phyloP scores from a whole-genome alignment of 805 yeast genomes.

The Ogataea salicorniae region DNA sequence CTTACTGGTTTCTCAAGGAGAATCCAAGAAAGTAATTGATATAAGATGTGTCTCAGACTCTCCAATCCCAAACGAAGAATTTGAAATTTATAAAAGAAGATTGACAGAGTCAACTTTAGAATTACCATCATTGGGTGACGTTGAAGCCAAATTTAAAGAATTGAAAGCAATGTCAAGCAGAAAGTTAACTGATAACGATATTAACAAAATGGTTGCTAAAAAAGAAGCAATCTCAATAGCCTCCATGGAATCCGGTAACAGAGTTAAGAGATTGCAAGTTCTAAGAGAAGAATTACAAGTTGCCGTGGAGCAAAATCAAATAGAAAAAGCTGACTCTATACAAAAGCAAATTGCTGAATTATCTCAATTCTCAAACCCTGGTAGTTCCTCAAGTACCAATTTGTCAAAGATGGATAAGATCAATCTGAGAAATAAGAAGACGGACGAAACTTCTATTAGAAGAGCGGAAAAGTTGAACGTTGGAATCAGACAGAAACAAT shows the following conservation, averaged over 20 bases:
- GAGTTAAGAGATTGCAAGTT: conserved; percentile 68
- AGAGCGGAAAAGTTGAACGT: conserved; percentile 69
- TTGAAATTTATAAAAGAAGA: conserved; percentile 59
- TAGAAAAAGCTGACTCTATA: conserved; percentile 38
- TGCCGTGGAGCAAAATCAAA: conserved; percentile 57
- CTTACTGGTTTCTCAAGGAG: conserved; percentile 78
- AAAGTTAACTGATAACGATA: conserved; percentile 65
- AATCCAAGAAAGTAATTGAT: conserved; percentile 66
- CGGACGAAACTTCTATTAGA: conserved; percentile 71
- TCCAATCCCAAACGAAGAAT: conserved; percentile 65
- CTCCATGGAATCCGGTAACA: conserved; percentile 58
- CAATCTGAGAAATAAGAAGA: conserved; percentile 78
- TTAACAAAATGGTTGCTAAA: conserved; percentile 70
- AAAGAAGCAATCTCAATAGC: conserved; percentile 58
- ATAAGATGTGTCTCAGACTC: conserved; percentile 79
- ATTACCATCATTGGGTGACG: conserved; percentile 59
- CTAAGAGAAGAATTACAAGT: conserved; percentile 69
- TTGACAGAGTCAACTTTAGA: conserved; percentile 51
- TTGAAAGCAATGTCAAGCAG: conserved; percentile 58
- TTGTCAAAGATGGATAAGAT: conserved; percentile 59
- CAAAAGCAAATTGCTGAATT: conserved; percentile 39
- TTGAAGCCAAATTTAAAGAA: conserved; percentile 60
- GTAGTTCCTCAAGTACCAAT: conserved; percentile 28
- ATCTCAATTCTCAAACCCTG: conserved; percentile 27
- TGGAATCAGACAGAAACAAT: conserved; percentile 44